phyloP scores from a whole-genome alignment of 2,329 filamentous ascomycete species.

The Ophiostoma quercus region DNA sequence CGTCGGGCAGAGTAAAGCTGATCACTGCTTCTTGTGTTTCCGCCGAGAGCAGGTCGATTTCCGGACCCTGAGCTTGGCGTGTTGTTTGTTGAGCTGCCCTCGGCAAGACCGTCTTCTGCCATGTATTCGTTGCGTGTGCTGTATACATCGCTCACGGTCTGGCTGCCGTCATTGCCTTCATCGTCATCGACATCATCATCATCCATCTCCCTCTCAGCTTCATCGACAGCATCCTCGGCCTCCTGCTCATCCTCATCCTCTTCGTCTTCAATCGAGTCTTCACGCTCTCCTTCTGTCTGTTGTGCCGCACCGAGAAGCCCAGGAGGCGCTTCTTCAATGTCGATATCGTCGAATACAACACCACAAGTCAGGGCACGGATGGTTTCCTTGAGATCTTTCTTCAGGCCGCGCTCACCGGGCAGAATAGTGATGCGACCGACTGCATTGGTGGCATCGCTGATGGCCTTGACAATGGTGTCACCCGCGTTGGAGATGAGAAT shows the following conservation, averaged over 20 bases:
- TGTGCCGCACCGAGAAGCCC: constrained; percentile 40
- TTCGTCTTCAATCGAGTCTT: constrained; percentile 27
- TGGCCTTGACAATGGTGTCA: constrained; percentile 68
- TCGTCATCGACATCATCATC: constrained; percentile 21
- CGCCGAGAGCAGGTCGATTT: not conserved
- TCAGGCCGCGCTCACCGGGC: constrained; percentile 50
- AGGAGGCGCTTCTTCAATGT: constrained; percentile 36
- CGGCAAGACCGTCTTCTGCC: not conserved
- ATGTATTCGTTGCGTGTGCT: not conserved
- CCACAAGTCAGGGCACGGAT: constrained; percentile 42
- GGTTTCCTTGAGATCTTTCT: constrained; percentile 42
- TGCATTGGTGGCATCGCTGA: constrained; percentile 51
- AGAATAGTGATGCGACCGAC: constrained; percentile 57
- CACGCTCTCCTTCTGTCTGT: constrained; percentile 29
- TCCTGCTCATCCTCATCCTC: constrained; percentile 30
- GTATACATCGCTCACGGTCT: not conserved
- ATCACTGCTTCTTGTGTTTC: not conserved
- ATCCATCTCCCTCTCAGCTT: constrained; percentile 26
- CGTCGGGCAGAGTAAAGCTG: not conserved
- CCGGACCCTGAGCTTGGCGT: not conserved
- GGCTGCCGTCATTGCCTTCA: not conserved
- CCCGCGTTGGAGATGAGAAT: constrained; percentile 79
- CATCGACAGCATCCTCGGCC: constrained; percentile 29
- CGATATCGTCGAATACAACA: constrained; percentile 36
- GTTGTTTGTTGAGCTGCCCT: not conserved